Evolutionary conservation across 2,329 filamentous ascomycete species (phyloP), one percentile per base, ranked within the genome.

Genomic region (Penicillium thymicola): DNA sequence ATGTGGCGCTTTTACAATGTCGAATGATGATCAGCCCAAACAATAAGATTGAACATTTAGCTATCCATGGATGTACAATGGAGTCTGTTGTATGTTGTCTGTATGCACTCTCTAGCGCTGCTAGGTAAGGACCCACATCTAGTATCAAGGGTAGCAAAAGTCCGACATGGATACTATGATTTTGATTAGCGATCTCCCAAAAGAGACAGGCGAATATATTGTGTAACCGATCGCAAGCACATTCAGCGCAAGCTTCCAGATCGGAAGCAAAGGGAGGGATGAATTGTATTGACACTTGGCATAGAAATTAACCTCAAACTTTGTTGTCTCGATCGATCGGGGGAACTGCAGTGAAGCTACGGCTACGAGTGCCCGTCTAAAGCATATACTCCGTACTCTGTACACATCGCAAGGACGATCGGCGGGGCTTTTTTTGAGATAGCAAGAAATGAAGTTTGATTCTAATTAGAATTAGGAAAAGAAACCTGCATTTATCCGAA

Each of bases 281-380:
- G 11, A 41, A 54, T 36, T 11, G 44, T 27, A 45, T 38, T 38
- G 23, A 45, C 7, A 14, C 28, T 38, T 30, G 37, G 30, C 28
- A 42, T n/a, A n/a, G 41, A 55, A 55, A 61, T 64, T 52, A 49
- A 61, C 50, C 63, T 62, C 32, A 47, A 58, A 54, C 59, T 50
- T 60, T 63, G 47, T 51, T 54, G 36, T 37, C 57, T 57, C 53
- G 54, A 63, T 65, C 63, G 63, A 64, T 63, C 62, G 60, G 62
- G 50, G 48, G 23, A 40, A 25, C 34, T 51, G 10, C 38, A 58
- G 48, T 53, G 57, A 63, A 64, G 54, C 59, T 65, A 61, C 55
- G 28, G 54, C 59, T 65, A 61, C 55, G 28, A 50, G 34, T 28
- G 28, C 25, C 21, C 21, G 13, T 23, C 14, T 16, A 30, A 18